Base-by-base conservation (phyloP, 768 basidiomycete genomes). In the Boletus bicolor region DNA sequence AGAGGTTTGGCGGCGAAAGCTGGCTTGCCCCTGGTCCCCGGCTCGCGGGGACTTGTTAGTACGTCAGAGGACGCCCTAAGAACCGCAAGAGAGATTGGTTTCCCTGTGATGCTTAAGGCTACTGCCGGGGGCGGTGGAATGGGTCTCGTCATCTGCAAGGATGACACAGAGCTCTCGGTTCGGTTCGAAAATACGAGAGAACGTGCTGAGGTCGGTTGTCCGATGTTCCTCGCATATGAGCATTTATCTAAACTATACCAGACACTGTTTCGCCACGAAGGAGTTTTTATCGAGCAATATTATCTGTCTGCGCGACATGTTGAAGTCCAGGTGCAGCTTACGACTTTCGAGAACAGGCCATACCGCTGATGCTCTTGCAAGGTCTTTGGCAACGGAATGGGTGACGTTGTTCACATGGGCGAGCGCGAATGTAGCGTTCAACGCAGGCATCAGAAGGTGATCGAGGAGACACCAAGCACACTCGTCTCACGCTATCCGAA, bases 341-440 rank as follows among this genome's bases (percentile, higher is more conserved):
- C 9, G 4, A 42, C 0, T n/a, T 17, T 42, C n/a, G 42, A 32
- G n/a, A 10, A 41, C 6, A 6, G 15, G 21, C 36, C 28, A 52
- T n/a, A 11, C 24, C 2, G 3, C 35, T 65, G 44, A 30, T 53
- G 26, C 50, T 64, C 45, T 35, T n/a, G 5, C 1, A 32, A 85
- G 84, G 78, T 88, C 0, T 87, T 87, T 57, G 87, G 87, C 14
- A 81, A 89, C 64, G 87, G 85, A 0, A 39, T 67, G 0, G 83
- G 82, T 4, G 72, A 80, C 43, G 81, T 80, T 11, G 71, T 86
- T 5, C 83, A 86, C 59, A 79, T 86, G 74, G 82, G 83, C 37
- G 86, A 88, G 64, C 76, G 87, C 14, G 87, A 89, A 65, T 87
- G 87, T 60, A 85, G 83, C 46, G 69, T 85, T 9, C 87, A 89